Evolutionary conservation across 2,329 filamentous ascomycete species (phyloP), one percentile per base, ranked within the genome.

Genomic region (Bimuria novae-zelandiae): DNA sequence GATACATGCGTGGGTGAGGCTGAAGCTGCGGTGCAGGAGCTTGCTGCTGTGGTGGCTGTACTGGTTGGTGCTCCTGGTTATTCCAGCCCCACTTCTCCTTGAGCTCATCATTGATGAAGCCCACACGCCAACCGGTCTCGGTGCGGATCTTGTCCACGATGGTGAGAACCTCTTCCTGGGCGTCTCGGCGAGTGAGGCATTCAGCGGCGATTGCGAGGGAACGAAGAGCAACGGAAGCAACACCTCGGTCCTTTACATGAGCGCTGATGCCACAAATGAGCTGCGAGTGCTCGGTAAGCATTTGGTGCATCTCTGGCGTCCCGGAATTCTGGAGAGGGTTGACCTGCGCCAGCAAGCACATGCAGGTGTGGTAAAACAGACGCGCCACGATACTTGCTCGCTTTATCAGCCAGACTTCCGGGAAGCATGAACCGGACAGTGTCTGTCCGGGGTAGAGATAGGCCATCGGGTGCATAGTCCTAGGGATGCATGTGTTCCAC

Each of bases 241-340:
- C 85, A 23, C 89, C 90, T 22, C 82, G 82, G 68, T 96, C 91
- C 64, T 92, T 89, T 46, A 88, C 86, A 68, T 96, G 91, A 2
- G 90, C 89, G 21, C 90, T 86, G 56, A 97, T 95, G 12, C 93
- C 93, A 68, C 92, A 97, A 21, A 96, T 88, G 69, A 92, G 88
- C 61, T 89, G 87, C 0, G 91, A 88, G 68, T 97, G 90, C 56
- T 85, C 84, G 43, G 87, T 79, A 62, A 89, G 86, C 66, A 89
- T 81, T 4, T 82, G 79, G 41, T 82, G 83, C 84, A 93, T 90
- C 54, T 91, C 87, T 3, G 84, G 78, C 2, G 81, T 80, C 32
- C 84, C 80, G 7, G 81, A 77, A 10, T 83, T 78, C 32, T 86
- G 80, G 46, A 88, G 72, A 0, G 92, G 92, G 69, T 96, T 88